Percentiles rank a stretch among this genome's conserved stretches.
phyloP scores from a whole-genome alignment of 805 yeast species.

The Zygotorulaspora sp. region DNA sequence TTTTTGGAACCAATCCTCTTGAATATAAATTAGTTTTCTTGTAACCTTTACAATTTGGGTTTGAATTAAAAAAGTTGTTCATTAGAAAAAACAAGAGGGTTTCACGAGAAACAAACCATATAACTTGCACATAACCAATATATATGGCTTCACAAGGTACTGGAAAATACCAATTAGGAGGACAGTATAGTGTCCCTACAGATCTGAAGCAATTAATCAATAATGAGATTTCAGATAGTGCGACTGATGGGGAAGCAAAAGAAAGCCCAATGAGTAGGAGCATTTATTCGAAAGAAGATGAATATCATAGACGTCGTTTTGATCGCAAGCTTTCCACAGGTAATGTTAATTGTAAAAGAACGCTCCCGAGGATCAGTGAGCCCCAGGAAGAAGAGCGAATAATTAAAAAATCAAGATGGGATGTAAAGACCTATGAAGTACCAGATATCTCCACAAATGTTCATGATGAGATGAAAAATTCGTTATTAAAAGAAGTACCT shows the following conservation, averaged over 20 bases:
- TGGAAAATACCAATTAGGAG: slow-evolving; percentile 31
- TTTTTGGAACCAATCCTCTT: too few species aligned
- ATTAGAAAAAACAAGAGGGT: too few species aligned
- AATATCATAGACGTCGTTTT: slow-evolving; percentile 44
- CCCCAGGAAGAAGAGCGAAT: slow-evolving; percentile 23
- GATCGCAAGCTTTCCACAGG: slow-evolving; percentile 29
- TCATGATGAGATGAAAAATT: slow-evolving; percentile 32
- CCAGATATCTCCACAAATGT: slow-evolving; percentile 45
- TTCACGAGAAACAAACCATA: too few species aligned
- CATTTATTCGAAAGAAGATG: slow-evolving; percentile 39
- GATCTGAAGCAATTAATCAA: slow-evolving; percentile 31
- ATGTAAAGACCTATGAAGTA: slow-evolving; percentile 43
- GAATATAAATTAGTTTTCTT: too few species aligned
- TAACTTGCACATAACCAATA: too few species aligned
- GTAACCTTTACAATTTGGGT: too few species aligned
- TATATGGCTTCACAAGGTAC: slow-evolving; percentile 4
- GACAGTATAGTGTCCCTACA: slow-evolving; percentile 40
- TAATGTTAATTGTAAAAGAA: slow-evolving; percentile 39
- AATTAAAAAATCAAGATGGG: slow-evolving; percentile 33
- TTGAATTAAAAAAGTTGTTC: too few species aligned
- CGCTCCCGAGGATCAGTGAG: slow-evolving; percentile 20
- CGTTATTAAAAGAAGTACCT: slow-evolving; percentile 52
- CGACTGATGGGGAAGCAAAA: slow-evolving; percentile 31
- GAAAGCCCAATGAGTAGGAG: slow-evolving; percentile 28
- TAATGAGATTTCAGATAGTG: slow-evolving; percentile 21